Conservation (phyloP, 352 stramenopile genomes). For the Phytophthora crassamura region DNA sequence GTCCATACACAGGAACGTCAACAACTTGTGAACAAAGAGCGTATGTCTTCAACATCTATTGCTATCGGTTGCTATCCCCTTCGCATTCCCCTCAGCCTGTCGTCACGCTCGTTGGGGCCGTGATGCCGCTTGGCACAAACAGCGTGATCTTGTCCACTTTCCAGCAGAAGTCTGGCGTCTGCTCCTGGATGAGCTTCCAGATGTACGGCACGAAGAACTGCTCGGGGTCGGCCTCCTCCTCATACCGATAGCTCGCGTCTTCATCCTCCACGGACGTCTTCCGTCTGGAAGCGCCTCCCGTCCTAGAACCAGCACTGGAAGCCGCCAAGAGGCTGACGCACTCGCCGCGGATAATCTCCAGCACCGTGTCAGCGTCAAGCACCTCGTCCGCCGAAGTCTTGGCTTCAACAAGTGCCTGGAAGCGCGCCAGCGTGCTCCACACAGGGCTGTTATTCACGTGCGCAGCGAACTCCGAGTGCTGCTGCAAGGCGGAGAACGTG, state of each 20-base stretch:
- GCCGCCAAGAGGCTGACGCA: slow-evolving; percentile 72
- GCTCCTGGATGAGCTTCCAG: slow-evolving; percentile 76
- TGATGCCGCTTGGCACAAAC: slow-evolving; percentile 46
- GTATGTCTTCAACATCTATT: slow-evolving; percentile 32
- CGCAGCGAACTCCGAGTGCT: slow-evolving; percentile 63
- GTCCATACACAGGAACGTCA: slow-evolving; percentile 17
- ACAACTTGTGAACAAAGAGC: slow-evolving; percentile 33
- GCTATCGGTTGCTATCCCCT: neutral
- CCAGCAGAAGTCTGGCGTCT: slow-evolving; percentile 83
- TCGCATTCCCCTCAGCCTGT: slow-evolving; percentile 20
- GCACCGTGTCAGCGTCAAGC: slow-evolving; percentile 71
- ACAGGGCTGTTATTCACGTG: slow-evolving; percentile 70
- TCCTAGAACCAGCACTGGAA: slow-evolving; percentile 34
- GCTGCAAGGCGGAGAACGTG: slow-evolving; percentile 61
- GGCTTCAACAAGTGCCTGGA: slow-evolving; percentile 65
- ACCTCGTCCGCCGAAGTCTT: slow-evolving; percentile 57
- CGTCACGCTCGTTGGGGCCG: slow-evolving; percentile 16
- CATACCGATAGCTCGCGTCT: slow-evolving; percentile 82
- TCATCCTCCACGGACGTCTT: slow-evolving; percentile 43
- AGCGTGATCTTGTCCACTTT: slow-evolving; percentile 85
- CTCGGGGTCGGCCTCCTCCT: slow-evolving; percentile 73
- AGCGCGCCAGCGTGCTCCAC: slow-evolving; percentile 71
- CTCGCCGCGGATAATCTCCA: slow-evolving; percentile 72
- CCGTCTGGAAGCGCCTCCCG: slow-evolving; percentile 15
- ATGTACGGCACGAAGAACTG: slow-evolving; percentile 86